Percentiles rank a stretch among this genome's conserved stretches.
Conservation (phyloP, 345 rosid species). For the Brassica incana region DNA sequence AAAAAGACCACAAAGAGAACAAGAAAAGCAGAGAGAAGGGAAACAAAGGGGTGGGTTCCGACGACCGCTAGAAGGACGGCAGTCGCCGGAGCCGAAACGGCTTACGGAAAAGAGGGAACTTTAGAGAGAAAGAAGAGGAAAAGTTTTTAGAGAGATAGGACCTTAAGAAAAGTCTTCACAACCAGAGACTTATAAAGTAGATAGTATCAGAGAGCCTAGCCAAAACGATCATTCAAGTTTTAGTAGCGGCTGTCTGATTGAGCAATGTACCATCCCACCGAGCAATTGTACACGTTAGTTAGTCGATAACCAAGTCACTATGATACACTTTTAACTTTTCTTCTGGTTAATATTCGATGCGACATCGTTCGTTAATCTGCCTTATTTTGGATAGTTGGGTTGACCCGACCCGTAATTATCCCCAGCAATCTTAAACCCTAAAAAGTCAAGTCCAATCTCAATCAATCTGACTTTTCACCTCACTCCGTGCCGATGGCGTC, state of each 20-base stretch:
- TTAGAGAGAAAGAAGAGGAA: no score
- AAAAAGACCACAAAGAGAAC: no score
- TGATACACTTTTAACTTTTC: not conserved
- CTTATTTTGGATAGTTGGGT: not conserved
- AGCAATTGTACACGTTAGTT: not conserved
- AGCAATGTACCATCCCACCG: constrained; percentile 2
- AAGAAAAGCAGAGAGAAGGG: no score
- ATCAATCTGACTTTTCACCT: not conserved
- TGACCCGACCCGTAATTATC: not conserved
- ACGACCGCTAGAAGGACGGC: no score
- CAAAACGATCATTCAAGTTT: not conserved
- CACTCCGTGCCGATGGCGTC: constrained; percentile 47
- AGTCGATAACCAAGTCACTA: not conserved
- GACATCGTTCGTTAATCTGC: not conserved
- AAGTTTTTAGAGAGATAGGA: not conserved
- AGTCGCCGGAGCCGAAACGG: no score
- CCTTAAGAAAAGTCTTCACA: no score
- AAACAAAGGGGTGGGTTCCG: no score
- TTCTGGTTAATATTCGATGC: not conserved
- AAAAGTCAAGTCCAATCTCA: not conserved
- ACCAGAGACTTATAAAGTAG: no score
- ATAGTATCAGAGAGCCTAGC: no score
- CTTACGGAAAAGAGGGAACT: no score
- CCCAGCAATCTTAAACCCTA: not conserved
- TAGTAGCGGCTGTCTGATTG: constrained; percentile 28